Conservation (phyloP, 441 rosid species). For the Gossypium lobatum region DNA sequence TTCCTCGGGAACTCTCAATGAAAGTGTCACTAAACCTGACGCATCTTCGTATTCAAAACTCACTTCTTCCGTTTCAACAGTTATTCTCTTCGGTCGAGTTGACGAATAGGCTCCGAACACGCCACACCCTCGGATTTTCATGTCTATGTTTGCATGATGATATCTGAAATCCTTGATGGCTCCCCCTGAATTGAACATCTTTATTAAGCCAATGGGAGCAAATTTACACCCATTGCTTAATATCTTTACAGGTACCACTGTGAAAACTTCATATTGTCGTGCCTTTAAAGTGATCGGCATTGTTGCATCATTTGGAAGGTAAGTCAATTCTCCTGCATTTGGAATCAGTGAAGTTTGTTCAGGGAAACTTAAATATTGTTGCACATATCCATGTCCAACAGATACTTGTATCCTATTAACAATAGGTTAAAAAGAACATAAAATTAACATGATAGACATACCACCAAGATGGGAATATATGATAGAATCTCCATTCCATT, state of each 20-base stretch:
- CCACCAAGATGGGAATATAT: slow-evolving; percentile 55
- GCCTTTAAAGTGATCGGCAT: slow-evolving; percentile 55
- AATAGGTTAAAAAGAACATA: neutral
- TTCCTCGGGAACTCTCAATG: slow-evolving; percentile 32
- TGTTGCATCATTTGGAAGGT: slow-evolving; percentile 47
- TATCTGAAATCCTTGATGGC: slow-evolving; percentile 45
- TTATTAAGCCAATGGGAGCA: slow-evolving; percentile 41
- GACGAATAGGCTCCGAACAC: slow-evolving; percentile 47
- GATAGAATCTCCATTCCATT: slow-evolving; percentile 56
- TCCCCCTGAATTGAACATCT: slow-evolving; percentile 62
- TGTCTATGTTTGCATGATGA: slow-evolving; percentile 19
- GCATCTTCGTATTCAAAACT: slow-evolving; percentile 31
- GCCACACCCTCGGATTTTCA: slow-evolving; percentile 46
- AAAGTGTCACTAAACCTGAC: slow-evolving; percentile 35
- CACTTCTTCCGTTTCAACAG: slow-evolving; percentile 28
- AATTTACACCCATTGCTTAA: slow-evolving; percentile 29
- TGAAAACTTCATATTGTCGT: slow-evolving; percentile 52
- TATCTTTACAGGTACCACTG: slow-evolving; percentile 53
- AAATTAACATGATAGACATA: slow-evolving; percentile 19
- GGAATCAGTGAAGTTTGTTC: neutral
- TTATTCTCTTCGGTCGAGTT: slow-evolving; percentile 29
- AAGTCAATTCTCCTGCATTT: slow-evolving; percentile 51
- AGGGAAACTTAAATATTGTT: neutral
- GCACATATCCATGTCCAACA: neutral
- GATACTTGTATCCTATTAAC: neutral